Evolutionary conservation across 1,139 yeast species (phyloP).

Genomic region (Zhuliangozyma blackwelliae): DNA sequence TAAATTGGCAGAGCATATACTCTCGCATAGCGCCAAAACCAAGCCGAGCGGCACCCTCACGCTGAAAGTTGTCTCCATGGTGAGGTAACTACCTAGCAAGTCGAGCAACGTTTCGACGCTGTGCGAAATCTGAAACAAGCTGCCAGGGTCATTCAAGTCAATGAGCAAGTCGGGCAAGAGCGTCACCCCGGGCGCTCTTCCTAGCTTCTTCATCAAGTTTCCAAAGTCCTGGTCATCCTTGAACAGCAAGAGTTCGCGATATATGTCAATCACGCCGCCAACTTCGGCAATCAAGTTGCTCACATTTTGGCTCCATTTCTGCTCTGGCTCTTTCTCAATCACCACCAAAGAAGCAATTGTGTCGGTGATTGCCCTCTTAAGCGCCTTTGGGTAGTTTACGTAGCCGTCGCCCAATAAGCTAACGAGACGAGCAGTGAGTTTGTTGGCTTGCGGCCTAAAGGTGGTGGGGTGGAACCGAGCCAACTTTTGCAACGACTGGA

Average conservation of each 20-base stretch:
- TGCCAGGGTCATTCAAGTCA: conserved; percentile 52
- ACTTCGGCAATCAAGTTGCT: conserved; percentile 40
- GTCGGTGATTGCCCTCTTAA: conserved; percentile 42
- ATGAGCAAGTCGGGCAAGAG: conserved; percentile 32
- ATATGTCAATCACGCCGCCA: conserved; percentile 49
- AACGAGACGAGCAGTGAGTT: conserved; percentile 47
- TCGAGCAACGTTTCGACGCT: conserved; percentile 45
- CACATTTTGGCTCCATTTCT: conserved; percentile 45
- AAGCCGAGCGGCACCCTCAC: conserved; percentile 56
- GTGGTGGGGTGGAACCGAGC: conserved; percentile 68
- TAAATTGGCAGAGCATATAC: conserved; percentile 49
- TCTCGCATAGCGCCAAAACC: conserved; percentile 45
- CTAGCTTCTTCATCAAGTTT: conserved; percentile 30
- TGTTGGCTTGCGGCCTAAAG: conserved; percentile 71
- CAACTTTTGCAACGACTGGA: conserved; percentile 48
- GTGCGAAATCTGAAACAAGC: conserved; percentile 47
- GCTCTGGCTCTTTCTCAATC: conserved; percentile 49
- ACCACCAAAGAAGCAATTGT: conserved; percentile 59
- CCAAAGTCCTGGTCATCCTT: conserved; percentile 48
- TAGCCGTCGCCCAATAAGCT: conserved; percentile 28
- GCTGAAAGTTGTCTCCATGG: conserved; percentile 44
- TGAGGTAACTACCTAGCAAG: conserved; percentile 42
- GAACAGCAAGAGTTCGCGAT: conserved; percentile 54
- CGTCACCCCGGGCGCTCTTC: conserved; percentile 12
- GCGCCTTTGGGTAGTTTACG: conserved; percentile 25